Conservation (phyloP, 2,329 filamentous ascomycete species). For the Colletotrichum simmondsii region DNA sequence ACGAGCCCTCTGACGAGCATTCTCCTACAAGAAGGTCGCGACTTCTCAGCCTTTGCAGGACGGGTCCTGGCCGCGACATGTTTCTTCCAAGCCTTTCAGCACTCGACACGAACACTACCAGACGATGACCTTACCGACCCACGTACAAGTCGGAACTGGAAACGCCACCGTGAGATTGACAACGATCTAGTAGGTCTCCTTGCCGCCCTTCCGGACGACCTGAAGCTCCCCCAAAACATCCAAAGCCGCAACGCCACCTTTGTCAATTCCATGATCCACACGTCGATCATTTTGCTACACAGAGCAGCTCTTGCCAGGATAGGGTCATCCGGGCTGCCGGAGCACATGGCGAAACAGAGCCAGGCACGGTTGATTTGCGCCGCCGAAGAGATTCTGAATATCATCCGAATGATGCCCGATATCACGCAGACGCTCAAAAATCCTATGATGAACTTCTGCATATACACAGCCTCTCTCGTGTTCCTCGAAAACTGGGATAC, state of each 20-base stretch:
- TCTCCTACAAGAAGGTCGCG: conserved; percentile 57
- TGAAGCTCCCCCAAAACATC: conserved; percentile 69
- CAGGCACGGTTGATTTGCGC: conserved; percentile 75
- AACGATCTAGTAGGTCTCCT: conserved; percentile 70
- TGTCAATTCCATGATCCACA: conserved; percentile 73
- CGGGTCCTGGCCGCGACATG: conserved; percentile 71
- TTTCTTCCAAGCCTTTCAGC: conserved; percentile 65
- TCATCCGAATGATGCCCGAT: conserved; percentile 70
- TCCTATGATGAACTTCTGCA: conserved; percentile 76
- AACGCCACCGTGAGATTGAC: conserved; percentile 71
- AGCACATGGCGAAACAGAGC: conserved; percentile 66
- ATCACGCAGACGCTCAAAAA: conserved; percentile 64
- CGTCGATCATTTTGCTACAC: conserved; percentile 75
- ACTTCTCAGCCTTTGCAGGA: conserved; percentile 65
- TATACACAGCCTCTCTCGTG: conserved; percentile 77
- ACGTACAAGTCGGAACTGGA: conserved; percentile 75
- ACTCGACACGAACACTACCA: conserved; percentile 69
- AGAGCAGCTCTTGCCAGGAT: conserved; percentile 78
- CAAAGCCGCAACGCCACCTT: conserved; percentile 70
- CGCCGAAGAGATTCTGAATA: conserved; percentile 73
- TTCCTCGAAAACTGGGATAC: conserved; percentile 75
- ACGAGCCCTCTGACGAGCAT: conserved; percentile 62
- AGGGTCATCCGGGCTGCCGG: conserved; percentile 60
- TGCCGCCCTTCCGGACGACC: conserved; percentile 66
- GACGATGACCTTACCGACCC: conserved; percentile 68